phyloP scores from a whole-genome alignment of 2,329 filamentous ascomycete genomes.

The Cryphonectria japonica region DNA sequence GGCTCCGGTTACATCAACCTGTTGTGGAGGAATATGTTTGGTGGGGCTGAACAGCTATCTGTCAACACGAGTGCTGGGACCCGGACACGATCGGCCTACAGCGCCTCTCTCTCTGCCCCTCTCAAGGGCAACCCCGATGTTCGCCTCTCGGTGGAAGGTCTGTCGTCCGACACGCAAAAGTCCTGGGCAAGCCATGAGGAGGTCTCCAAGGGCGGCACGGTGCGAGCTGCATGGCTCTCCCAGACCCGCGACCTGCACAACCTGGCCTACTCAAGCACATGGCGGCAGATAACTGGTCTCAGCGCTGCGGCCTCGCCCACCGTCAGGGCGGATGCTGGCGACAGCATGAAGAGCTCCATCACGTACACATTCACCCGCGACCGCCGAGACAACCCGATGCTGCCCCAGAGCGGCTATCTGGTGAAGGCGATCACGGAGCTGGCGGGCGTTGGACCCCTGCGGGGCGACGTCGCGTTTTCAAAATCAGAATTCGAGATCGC shows the following conservation, averaged over 20 bases:
- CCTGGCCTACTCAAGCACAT: constrained; percentile 77
- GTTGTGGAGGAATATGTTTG: constrained; percentile 88
- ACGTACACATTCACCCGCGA: constrained; percentile 82
- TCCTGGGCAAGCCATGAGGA: constrained; percentile 95
- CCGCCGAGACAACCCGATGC: constrained; percentile 78
- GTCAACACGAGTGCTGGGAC: constrained; percentile 88
- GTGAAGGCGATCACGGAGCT: constrained; percentile 78
- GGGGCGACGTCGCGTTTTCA: constrained; percentile 90
- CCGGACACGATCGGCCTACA: constrained; percentile 88
- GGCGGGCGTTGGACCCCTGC: constrained; percentile 82
- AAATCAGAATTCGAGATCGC: constrained; percentile 88
- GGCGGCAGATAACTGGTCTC: constrained; percentile 87
- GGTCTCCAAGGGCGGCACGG: constrained; percentile 74
- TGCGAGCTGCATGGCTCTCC: constrained; percentile 77
- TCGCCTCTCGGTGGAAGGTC: constrained; percentile 75
- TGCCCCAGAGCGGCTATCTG: constrained; percentile 82
- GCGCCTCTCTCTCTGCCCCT: constrained; percentile 81
- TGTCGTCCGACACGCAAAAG: constrained; percentile 85
- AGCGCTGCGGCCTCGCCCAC: constrained; percentile 76
- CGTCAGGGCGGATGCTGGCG: constrained; percentile 82
- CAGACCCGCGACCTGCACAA: constrained; percentile 71
- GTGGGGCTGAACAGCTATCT: constrained; percentile 87
- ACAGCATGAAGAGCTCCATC: constrained; percentile 86
- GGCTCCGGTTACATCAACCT: constrained; percentile 90
- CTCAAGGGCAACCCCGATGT: constrained; percentile 83